Evolutionary conservation across 2,329 filamentous ascomycete species (phyloP).

Genomic region (Ophiostoma montium): DNA sequence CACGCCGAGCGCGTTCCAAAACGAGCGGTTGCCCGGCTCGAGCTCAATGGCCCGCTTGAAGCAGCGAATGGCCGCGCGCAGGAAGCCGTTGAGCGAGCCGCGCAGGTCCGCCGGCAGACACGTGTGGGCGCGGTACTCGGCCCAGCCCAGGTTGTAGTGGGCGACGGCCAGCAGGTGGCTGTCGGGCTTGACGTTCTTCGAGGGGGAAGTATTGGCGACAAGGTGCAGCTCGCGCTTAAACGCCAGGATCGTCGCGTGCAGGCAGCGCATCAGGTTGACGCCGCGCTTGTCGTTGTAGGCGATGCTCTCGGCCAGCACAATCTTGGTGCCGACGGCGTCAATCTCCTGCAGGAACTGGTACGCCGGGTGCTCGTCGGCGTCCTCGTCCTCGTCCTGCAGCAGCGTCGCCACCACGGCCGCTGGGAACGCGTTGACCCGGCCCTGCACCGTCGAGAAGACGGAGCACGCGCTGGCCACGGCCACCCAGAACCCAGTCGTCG

Average conservation of each 20-base stretch:
- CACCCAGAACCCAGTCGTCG: slow-evolving; percentile 87
- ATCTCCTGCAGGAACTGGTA: slow-evolving; percentile 53
- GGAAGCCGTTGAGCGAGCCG: slow-evolving; percentile 50
- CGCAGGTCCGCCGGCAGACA: slow-evolving; percentile 40
- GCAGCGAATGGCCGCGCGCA: slow-evolving; percentile 70
- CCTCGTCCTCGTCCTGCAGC: slow-evolving; percentile 25
- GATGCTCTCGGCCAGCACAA: slow-evolving; percentile 31
- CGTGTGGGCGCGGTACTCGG: slow-evolving; percentile 67
- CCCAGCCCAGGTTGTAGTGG: slow-evolving; percentile 94
- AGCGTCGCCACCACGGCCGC: slow-evolving; percentile 40
- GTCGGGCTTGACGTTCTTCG: slow-evolving; percentile 46
- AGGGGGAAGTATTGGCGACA: slow-evolving; percentile 44
- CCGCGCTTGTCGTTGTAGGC: slow-evolving; percentile 33
- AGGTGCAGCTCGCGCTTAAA: slow-evolving; percentile 75
- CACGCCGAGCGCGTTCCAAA: slow-evolving; percentile 93
- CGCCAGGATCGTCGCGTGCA: slow-evolving; percentile 64
- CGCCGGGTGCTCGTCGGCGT: slow-evolving; percentile 19
- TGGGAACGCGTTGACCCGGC: slow-evolving; percentile 50
- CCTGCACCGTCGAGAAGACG: slow-evolving; percentile 67
- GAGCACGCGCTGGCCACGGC: slow-evolving; percentile 77
- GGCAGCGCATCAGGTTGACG: slow-evolving; percentile 39
- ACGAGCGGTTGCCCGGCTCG: slow-evolving; percentile 85
- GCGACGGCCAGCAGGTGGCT: slow-evolving; percentile 84
- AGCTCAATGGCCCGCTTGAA: slow-evolving; percentile 95
- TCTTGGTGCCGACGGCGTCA: slow-evolving; percentile 44